Evolutionary conservation across 129 eudicot species (phyloP).

Genomic region (Ambrosia trifida): DNA sequence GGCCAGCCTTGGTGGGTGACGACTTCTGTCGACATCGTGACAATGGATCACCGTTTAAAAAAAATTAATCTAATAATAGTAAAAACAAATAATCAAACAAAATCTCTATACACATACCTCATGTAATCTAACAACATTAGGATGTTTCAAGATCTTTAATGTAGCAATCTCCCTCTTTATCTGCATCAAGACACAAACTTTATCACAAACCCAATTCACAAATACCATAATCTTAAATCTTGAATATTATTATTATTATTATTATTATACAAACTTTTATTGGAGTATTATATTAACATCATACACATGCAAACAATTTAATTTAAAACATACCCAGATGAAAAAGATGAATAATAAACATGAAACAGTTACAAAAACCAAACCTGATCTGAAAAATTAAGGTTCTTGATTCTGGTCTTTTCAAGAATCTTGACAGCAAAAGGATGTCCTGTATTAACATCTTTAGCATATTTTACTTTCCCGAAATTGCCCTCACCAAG

Average conservation of each 20-base stretch:
- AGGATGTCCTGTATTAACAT: conserved; percentile 58
- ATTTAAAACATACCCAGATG: neutral
- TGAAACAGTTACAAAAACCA: neutral
- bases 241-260: no score
- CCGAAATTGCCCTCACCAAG: conserved; percentile 94
- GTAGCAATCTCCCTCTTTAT: conserved; percentile 92
- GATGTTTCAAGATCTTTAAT: conserved; percentile 78
- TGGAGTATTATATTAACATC: neutral
- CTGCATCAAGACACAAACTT: conserved; percentile 34
- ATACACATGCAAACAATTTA: conserved; percentile 12
- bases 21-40: no score
- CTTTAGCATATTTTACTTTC: conserved; percentile 74
- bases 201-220: neutral
- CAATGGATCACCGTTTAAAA: no score
- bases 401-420: conserved; percentile 58
- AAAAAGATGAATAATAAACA: neutral
- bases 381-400: conserved; percentile 90
- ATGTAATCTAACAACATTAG: conserved; percentile 73
- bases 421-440: conserved; percentile 87
- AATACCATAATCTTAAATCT: neutral
- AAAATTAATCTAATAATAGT: neutral
- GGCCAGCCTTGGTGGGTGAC: no score
- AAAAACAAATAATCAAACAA: neutral
- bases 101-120: conserved; percentile 53
- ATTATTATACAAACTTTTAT: no score